Evolutionary conservation across 371 early-diverging fungal species (phyloP).

Genomic region (Rhizopus microsporus): DNA sequence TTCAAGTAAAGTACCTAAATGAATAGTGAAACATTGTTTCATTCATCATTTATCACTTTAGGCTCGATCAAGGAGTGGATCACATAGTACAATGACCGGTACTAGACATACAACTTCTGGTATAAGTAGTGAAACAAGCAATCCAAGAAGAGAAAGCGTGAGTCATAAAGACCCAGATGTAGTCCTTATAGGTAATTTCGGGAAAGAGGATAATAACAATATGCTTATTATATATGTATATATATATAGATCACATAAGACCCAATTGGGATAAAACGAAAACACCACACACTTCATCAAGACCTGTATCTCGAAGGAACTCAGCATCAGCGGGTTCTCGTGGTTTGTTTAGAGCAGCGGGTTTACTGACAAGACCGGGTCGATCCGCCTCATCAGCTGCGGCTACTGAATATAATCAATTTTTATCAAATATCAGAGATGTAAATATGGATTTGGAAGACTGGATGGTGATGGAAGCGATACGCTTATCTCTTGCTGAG

Average conservation of each 20-base stretch:
- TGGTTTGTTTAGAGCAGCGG: slow-evolving; percentile 25
- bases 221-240: background rate
- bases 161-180: slow-evolving; percentile 65
- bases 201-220: background rate
- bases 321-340: slow-evolving; percentile 41
- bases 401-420: slow-evolving; percentile 60
- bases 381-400: slow-evolving; percentile 47
- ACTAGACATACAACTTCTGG: slow-evolving; percentile 51
- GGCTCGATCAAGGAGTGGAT: slow-evolving; percentile 29
- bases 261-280: slow-evolving; percentile 66
- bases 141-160: slow-evolving; percentile 58
- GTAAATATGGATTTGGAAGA: slow-evolving; percentile 88
- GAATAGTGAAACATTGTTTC: background rate
- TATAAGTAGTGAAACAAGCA: slow-evolving; percentile 21
- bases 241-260: slow-evolving; percentile 70
- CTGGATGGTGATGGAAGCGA: slow-evolving; percentile 90
- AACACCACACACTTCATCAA: slow-evolving; percentile 13
- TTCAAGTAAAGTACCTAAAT: slow-evolving; percentile 15
- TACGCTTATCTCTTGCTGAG: slow-evolving; percentile 73
- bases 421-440: slow-evolving; percentile 63
- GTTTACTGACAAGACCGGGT: slow-evolving; percentile 36
- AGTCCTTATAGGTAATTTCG: slow-evolving; percentile 68
- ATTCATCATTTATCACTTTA: background rate
- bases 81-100: slow-evolving; percentile 30
- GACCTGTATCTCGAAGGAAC: slow-evolving; percentile 48